phyloP scores from a whole-genome alignment of 345 rosid genomes.

The Citrus cavaleriei region DNA sequence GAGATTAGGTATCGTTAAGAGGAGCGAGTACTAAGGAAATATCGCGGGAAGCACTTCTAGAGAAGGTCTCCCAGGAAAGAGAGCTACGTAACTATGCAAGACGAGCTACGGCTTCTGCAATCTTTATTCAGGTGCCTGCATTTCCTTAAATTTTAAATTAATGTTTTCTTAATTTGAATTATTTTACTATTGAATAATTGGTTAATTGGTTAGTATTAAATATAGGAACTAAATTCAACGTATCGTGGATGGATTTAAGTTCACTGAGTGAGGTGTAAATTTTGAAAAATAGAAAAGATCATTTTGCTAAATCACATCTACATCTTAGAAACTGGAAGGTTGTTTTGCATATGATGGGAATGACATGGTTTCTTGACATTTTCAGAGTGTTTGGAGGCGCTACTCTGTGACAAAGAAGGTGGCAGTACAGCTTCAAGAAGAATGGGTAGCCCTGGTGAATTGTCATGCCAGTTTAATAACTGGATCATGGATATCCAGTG shows the following conservation, averaged over 20 bases:
- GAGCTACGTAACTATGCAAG: slow-evolving; percentile 74
- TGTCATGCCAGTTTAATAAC: slow-evolving; percentile 34
- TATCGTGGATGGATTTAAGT: neutral
- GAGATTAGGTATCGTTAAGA: slow-evolving; percentile 76
- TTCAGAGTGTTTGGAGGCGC: slow-evolving; percentile 82
- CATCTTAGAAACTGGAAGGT: neutral
- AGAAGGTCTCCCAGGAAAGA: slow-evolving; percentile 77
- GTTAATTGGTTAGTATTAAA: neutral
- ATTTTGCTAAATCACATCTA: too few relatives aligned
- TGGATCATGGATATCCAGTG: slow-evolving; percentile 56
- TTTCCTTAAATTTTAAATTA: neutral
- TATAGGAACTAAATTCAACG: neutral
- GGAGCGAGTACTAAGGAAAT: slow-evolving; percentile 91
- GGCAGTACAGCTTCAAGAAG: slow-evolving; percentile 55
- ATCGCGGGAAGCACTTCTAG: slow-evolving; percentile 85
- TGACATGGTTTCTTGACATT: slow-evolving; percentile 11
- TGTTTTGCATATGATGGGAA: neutral
- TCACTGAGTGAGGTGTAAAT: neutral
- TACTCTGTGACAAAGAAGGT: slow-evolving; percentile 48
- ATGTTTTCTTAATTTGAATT: neutral
- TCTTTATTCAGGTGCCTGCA: slow-evolving; percentile 57
- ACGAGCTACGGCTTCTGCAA: slow-evolving; percentile 67
- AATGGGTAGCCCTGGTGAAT: slow-evolving; percentile 56
- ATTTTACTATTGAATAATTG: neutral
- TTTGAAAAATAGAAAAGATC: neutral